Percentiles rank a stretch among this genome's conserved stretches.
These are phyloP conservation scores for Melanogaster broomeanus DNA, from an alignment of 768 basidiomycete species.

Conservation along the genomic window DNA sequence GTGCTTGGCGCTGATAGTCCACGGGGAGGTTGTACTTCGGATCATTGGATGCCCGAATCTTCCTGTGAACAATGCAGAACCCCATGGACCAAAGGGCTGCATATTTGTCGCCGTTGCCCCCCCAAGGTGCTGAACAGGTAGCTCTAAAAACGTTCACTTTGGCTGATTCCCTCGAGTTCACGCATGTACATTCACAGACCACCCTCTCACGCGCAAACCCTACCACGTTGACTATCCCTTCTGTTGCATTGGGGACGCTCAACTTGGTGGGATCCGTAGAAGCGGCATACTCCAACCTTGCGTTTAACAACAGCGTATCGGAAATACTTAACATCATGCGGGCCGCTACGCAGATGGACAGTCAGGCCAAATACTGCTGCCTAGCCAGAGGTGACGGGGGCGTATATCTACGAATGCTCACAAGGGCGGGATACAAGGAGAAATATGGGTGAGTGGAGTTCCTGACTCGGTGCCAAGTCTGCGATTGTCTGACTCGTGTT, in stretches of 20 bases:
- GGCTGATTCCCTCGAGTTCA: not conserved
- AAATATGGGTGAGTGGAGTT: constrained; percentile 79
- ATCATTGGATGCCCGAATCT: constrained; percentile 95
- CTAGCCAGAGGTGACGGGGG: constrained; percentile 86
- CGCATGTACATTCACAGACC: constrained; percentile 37
- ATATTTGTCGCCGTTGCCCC: constrained; percentile 87
- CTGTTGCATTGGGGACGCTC: constrained; percentile 45
- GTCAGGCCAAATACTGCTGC: constrained; percentile 92
- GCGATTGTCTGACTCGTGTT: not conserved
- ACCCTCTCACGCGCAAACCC: constrained; percentile 53
- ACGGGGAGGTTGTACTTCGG: constrained; percentile 77
- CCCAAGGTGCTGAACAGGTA: constrained; percentile 81
- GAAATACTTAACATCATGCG: constrained; percentile 63
- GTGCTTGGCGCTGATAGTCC: constrained; percentile 81
- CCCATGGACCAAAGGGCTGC: constrained; percentile 68
- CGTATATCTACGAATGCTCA: constrained; percentile 79
- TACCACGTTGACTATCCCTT: constrained; percentile 49
- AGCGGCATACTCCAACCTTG: constrained; percentile 87
- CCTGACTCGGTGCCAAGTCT: too few species aligned
- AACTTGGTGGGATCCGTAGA: constrained; percentile 92
- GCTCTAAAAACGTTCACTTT: not conserved
- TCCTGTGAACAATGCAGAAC: constrained; percentile 51
- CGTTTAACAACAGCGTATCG: constrained; percentile 76
- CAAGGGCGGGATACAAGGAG: constrained; percentile 76
- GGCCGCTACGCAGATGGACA: constrained; percentile 84